Evolutionary conservation across 2,329 filamentous ascomycete genomes (phyloP).

Genomic region (Calonectria fujianensis): DNA sequence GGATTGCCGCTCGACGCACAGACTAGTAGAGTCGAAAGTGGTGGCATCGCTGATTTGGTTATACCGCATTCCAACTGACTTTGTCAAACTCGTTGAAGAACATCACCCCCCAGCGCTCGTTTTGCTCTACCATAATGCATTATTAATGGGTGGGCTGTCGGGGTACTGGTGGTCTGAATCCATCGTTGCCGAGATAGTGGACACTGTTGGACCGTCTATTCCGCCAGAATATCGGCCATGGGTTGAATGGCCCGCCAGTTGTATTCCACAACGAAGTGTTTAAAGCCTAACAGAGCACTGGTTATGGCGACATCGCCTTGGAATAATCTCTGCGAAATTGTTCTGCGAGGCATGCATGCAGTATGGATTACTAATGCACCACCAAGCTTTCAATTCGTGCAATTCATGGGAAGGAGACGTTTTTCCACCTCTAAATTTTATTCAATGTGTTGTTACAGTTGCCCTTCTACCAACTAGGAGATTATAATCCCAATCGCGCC

Average conservation of each 20-base stretch:
- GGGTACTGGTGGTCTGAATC: neutral
- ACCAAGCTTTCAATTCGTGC: neutral
- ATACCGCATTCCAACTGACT: neutral
- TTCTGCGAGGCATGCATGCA: too few species aligned
- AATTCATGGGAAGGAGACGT: neutral
- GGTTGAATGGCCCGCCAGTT: neutral
- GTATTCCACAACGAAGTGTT: neutral
- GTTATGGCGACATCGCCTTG: neutral
- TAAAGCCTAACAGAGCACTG: neutral
- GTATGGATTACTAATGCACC: neutral
- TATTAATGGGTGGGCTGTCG: neutral
- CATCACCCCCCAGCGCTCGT: neutral
- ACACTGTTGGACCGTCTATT: neutral
- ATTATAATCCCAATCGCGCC: neutral
- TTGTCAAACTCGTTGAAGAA: neutral
- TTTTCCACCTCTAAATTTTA: conserved; percentile 4
- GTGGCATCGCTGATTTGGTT: neutral
- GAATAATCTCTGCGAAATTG: neutral
- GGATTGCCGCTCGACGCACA: neutral
- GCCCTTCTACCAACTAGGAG: neutral
- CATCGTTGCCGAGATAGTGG: neutral
- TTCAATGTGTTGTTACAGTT: neutral
- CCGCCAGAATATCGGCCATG: neutral
- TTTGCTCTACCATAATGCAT: neutral
- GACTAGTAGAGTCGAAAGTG: neutral